These are phyloP conservation scores for Syzygium aqueum DNA, from an alignment of 345 rosid genomes.

Conservation along the genomic window DNA sequence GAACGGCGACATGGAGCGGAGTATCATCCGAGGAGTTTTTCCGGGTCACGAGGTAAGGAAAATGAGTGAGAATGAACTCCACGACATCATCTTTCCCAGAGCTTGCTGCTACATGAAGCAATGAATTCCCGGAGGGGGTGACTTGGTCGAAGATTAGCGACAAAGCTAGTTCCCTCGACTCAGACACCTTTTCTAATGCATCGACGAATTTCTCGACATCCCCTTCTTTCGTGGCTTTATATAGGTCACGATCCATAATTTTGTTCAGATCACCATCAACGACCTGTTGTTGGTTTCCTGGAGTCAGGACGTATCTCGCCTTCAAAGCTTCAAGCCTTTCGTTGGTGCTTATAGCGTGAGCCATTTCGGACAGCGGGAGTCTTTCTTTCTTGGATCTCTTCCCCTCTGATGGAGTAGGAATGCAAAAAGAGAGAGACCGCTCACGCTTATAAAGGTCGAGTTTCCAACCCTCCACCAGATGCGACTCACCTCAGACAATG, in stretches of 20 bases:
- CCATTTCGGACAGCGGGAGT: not conserved
- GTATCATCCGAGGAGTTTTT: not conserved
- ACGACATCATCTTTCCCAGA: not conserved
- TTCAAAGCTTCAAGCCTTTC: not conserved
- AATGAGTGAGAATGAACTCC: too few relatives aligned
- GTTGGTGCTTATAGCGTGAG: accelerated
- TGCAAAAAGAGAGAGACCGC: too few relatives aligned
- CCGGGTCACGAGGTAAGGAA: too few relatives aligned
- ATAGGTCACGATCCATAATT: not conserved
- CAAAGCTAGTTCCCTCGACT: not conserved
- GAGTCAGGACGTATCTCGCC: accelerated
- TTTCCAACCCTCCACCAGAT: too few relatives aligned
- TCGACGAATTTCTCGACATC: accelerated
- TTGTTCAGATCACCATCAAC: accelerated
- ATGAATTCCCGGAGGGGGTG: not conserved
- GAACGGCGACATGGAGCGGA: not conserved
- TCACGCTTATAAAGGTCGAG: too few relatives aligned
- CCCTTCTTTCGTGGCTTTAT: accelerated
- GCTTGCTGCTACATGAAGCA: not conserved
- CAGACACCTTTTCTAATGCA: not conserved
- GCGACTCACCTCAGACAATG: too few relatives aligned
- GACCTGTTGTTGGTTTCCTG: accelerated
- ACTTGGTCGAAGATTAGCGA: not conserved
- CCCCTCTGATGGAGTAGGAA: too few relatives aligned
- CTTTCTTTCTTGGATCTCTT: too few relatives aligned